phyloP scores from a whole-genome alignment of 78 protist species.

The Dictyostelium brefeldianum region DNA sequence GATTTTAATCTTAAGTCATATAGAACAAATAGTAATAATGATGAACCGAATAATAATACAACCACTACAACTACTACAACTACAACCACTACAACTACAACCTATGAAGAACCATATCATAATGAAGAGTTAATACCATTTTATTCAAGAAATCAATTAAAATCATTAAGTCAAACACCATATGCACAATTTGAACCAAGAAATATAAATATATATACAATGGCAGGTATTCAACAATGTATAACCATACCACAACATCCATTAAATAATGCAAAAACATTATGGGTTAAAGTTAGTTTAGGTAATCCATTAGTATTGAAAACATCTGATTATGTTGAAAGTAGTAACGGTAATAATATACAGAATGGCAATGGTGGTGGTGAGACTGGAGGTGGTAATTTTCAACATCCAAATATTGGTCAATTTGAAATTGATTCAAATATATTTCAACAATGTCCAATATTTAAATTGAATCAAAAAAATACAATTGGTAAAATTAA shows the following conservation, averaged over 20 bases:
- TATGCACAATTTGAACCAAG: constrained; percentile 10
- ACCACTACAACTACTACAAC: neutral
- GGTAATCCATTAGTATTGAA: constrained; percentile 71
- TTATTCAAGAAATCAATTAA: neutral
- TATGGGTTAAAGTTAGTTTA: constrained; percentile 75
- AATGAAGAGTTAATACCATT: constrained; percentile 10
- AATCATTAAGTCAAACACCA: constrained; percentile 30
- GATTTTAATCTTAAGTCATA: constrained; percentile 35
- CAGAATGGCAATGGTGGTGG: constrained; percentile 10
- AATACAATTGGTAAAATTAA: neutral
- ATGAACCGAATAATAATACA: neutral
- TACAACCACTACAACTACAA: neutral
- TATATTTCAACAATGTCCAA: constrained; percentile 22
- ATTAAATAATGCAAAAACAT: constrained; percentile 37
- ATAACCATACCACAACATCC: constrained; percentile 39
- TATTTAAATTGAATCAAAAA: neutral
- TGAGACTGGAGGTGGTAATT: neutral
- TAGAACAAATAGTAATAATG: neutral
- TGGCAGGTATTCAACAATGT: constrained; percentile 61
- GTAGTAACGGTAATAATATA: constrained; percentile 13
- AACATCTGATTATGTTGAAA: neutral
- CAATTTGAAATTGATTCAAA: constrained; percentile 19
- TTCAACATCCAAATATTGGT: constrained; percentile 10
- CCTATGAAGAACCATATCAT: neutral
- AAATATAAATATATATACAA: constrained; percentile 30